A percentile compares a stretch with the other conserved stretches of the same genome.
Evolutionary conservation across 441 rosid species (phyloP).

Genomic region (Theobroma grandiflorum): DNA sequence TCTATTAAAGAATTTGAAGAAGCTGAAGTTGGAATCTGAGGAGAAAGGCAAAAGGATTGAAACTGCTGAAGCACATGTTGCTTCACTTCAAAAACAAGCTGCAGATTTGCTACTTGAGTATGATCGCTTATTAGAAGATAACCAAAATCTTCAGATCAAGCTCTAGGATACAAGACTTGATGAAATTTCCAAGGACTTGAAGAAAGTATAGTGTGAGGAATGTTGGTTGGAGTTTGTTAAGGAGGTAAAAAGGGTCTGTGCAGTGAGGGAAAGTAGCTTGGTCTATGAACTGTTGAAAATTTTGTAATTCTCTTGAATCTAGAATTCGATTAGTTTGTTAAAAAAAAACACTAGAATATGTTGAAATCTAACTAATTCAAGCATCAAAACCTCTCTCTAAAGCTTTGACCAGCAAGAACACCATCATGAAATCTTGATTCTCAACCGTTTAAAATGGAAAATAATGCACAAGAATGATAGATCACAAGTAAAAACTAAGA

Average conservation of each 20-base stretch:
- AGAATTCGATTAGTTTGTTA: constrained; percentile 22
- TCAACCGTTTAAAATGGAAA: no score
- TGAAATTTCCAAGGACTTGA: constrained; percentile 27
- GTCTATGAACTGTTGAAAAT: constrained; percentile 26
- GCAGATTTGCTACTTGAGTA: constrained; percentile 90
- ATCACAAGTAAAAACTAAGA: no score
- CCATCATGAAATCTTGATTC: no score
- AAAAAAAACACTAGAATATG: no score
- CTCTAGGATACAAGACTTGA: constrained; percentile 54
- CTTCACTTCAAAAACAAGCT: constrained; percentile 85
- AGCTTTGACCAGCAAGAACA: no score
- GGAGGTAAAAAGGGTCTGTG: constrained; percentile 6
- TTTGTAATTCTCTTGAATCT: constrained; percentile 35
- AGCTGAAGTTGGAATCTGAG: constrained; percentile 62
- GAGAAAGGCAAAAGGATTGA: constrained; percentile 78
- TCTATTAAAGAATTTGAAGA: constrained; percentile 60
- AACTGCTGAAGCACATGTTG: constrained; percentile 85
- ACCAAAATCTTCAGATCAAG: constrained; percentile 85
- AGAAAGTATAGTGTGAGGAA: constrained; percentile 8
- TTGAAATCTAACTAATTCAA: no score
- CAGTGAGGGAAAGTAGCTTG: constrained; percentile 18
- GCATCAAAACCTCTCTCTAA: no score
- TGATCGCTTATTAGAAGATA: constrained; percentile 86
- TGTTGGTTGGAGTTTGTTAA: constrained; percentile 18
- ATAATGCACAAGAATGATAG: no score